Evolutionary conservation across 768 basidiomycete species (phyloP).

Genomic region (Lentinula raphanica): DNA sequence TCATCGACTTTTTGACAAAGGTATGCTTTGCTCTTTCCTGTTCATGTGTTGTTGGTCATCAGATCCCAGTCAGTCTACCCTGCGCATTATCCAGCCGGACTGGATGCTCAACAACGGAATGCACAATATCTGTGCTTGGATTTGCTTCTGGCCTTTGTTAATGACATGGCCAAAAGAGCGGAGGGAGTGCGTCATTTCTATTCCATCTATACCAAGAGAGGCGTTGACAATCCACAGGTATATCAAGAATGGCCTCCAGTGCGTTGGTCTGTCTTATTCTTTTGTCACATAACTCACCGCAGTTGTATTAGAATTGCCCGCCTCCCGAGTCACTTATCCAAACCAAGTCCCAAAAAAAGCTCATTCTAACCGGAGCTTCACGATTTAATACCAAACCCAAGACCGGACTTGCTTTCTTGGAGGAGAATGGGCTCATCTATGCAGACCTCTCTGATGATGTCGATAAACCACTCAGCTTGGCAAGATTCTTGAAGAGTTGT

Average conservation of each 20-base stretch:
- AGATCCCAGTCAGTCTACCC: slow-evolving; percentile 72
- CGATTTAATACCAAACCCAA: slow-evolving; percentile 95
- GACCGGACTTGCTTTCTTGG: slow-evolving; percentile 81
- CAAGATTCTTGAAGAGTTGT: slow-evolving; percentile 79
- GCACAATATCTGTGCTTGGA: slow-evolving; percentile 87
- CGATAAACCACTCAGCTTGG: slow-evolving; percentile 64
- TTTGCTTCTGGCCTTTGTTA: slow-evolving; percentile 78
- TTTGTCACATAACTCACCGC: neutral
- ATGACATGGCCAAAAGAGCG: slow-evolving; percentile 75
- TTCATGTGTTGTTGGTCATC: slow-evolving; percentile 5
- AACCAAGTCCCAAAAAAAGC: slow-evolving; percentile 80
- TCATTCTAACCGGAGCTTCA: slow-evolving; percentile 76
- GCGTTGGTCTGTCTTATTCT: slow-evolving; percentile 18
- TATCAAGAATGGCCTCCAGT: slow-evolving; percentile 62
- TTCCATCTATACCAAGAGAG: slow-evolving; percentile 11
- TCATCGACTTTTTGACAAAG: slow-evolving; percentile 85
- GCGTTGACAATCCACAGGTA: slow-evolving; percentile 24
- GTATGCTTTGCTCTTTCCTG: slow-evolving; percentile 32
- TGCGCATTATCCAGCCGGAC: slow-evolving; percentile 47
- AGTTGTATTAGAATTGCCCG: slow-evolving; percentile 42
- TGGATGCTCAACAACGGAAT: slow-evolving; percentile 65
- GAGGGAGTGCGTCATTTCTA: slow-evolving; percentile 35
- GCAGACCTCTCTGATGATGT: slow-evolving; percentile 51
- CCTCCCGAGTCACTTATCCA: slow-evolving; percentile 53
- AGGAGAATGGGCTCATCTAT: slow-evolving; percentile 89